A percentile compares a stretch with the other conserved stretches of the same genome.
phyloP scores from a whole-genome alignment of 2,329 filamentous ascomycete species.

The Xylaria sp. region DNA sequence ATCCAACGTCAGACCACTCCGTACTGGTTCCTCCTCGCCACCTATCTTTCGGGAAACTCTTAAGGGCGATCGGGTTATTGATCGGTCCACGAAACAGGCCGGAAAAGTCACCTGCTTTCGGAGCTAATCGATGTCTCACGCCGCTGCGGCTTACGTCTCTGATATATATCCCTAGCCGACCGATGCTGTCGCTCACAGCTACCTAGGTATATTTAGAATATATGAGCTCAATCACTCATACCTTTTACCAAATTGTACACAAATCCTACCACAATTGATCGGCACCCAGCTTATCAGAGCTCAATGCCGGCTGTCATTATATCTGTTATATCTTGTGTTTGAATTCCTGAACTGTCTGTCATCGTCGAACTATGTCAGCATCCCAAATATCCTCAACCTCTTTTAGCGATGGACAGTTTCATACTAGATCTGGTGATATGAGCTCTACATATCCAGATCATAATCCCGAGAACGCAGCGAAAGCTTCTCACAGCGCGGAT shows the following conservation, averaged over 20 bases:
- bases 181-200: background rate
- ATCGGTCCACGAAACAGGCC: background rate
- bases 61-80: background rate
- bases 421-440: background rate
- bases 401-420: background rate
- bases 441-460: background rate
- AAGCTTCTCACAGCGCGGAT: background rate
- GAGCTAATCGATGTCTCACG: background rate
- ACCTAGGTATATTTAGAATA: no score
- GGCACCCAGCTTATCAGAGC: background rate
- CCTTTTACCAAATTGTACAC: no score
- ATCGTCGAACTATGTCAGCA: background rate
- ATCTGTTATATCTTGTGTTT: no score
- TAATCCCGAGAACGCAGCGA: background rate
- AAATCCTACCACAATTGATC: background rate
- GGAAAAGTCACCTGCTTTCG: background rate
- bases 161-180: background rate
- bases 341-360: background rate
- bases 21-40: background rate
- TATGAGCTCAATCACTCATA: background rate
- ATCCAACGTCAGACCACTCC: constrained; percentile 4
- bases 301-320: no score
- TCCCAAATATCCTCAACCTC: background rate
- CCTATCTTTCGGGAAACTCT: background rate
- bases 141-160: background rate